Percentiles rank a stretch among this genome's conserved stretches.
Evolutionary conservation across 306 rosid genomes (phyloP).

Genomic region (Cucumis sativus): DNA sequence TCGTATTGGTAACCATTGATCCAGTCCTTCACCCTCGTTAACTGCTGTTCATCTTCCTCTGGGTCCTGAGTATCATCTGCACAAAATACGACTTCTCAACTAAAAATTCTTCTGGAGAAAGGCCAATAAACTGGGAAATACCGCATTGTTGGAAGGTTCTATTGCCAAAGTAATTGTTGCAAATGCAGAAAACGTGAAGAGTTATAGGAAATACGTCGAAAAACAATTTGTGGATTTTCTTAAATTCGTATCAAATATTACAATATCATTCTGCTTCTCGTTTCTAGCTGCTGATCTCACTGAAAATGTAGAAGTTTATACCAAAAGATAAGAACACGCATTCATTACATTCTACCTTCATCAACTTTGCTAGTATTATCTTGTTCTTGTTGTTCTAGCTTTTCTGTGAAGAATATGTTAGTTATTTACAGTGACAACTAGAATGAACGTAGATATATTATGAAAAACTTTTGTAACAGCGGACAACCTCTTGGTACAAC

Average conservation of each 20-base stretch:
- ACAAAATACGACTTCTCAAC: constrained; percentile 5
- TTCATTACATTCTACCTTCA: constrained; percentile 41
- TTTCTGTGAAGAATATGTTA: constrained; percentile 33
- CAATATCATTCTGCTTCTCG: neutral
- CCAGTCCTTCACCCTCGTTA: constrained; percentile 70
- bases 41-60: constrained; percentile 64
- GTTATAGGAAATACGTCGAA: neutral
- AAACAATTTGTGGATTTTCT: neutral
- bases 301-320: neutral
- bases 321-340: neutral
- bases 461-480: neutral
- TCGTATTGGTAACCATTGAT: constrained; percentile 45
- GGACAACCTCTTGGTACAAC: constrained; percentile 64
- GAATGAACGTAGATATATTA: neutral
- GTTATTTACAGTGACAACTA: constrained; percentile 5
- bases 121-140: neutral
- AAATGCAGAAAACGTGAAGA: constrained; percentile 3
- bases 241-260: neutral
- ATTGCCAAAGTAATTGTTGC: neutral
- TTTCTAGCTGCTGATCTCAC: neutral
- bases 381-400: constrained; percentile 33
- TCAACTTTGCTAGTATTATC: constrained; percentile 40
- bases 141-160: neutral
- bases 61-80: constrained; percentile 78
- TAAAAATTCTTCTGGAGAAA: neutral